These are phyloP conservation scores for Physcomitrium patens DNA, from an alignment of 225 moss, liverwort and hornwort species.

Conservation along the genomic window DNA sequence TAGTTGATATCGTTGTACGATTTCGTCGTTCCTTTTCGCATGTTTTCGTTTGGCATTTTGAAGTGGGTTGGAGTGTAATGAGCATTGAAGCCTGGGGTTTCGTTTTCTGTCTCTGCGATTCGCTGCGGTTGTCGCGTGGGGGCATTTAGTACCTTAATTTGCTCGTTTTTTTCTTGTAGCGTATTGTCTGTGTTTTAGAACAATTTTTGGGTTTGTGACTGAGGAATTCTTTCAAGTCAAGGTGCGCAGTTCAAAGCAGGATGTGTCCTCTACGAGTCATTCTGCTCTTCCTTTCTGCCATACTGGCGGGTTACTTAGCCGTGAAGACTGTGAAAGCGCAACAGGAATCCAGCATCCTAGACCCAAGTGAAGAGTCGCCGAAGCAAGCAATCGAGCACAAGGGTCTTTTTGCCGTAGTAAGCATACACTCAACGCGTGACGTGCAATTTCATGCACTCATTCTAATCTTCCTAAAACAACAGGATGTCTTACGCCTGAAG, in stretches of 20 bases:
- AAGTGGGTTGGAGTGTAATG: background rate
- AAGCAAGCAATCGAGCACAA: constrained; percentile 34
- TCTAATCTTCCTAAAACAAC: background rate
- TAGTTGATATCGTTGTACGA: background rate
- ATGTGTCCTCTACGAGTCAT: constrained; percentile 69
- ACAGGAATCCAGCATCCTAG: constrained; percentile 24
- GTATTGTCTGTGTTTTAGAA: background rate
- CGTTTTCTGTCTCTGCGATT: background rate
- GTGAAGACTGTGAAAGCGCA: constrained; percentile 40
- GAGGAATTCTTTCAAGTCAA: background rate
- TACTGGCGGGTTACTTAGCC: constrained; percentile 66
- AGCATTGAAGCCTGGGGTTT: constrained; percentile 19
- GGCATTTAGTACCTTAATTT: background rate
- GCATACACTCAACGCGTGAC: background rate
- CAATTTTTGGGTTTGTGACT: background rate
- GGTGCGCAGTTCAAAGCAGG: constrained; percentile 6
- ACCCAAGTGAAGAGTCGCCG: constrained; percentile 37
- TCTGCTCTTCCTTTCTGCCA: constrained; percentile 54
- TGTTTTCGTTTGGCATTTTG: background rate
- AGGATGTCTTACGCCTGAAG: too few relatives aligned
- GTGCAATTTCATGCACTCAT: background rate
- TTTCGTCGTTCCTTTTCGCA: too few relatives aligned
- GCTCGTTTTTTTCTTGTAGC: background rate
- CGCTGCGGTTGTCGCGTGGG: background rate
- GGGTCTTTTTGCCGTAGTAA: constrained; percentile 35